phyloP scores from a whole-genome alignment of 2,329 filamentous ascomycete species.

The Talaromyces sp. region DNA sequence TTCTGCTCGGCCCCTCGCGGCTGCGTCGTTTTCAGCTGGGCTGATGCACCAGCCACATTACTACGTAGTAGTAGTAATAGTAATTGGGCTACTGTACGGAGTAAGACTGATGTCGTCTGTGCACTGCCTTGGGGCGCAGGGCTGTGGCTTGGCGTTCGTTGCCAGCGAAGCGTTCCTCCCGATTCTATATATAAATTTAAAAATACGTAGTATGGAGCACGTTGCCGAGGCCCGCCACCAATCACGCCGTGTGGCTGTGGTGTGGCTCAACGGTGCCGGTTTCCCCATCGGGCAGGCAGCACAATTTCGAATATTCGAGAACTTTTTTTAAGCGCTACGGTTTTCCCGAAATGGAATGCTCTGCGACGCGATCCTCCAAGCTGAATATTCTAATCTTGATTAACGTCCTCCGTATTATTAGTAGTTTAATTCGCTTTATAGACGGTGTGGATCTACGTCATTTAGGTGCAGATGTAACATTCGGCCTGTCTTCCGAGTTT shows the following conservation, averaged over 20 bases:
- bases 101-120: not conserved
- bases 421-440: not conserved
- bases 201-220: too few relatives aligned
- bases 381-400: not conserved
- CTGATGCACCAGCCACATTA: not conserved
- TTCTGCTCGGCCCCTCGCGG: not conserved
- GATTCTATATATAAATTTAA: not conserved
- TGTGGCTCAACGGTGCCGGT: not conserved
- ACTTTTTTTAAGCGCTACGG: not conserved
- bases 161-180: not conserved
- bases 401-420: too few relatives aligned
- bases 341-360: not conserved
- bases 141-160: not conserved
- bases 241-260: not conserved
- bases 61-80: too few relatives aligned
- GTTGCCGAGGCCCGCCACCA: not conserved
- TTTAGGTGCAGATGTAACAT: too few relatives aligned
- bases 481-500: too few relatives aligned
- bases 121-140: conserved; percentile 4
- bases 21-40: not conserved
- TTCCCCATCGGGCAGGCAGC: not conserved
- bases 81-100: not conserved
- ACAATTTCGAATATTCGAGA: not conserved
- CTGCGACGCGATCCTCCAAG: not conserved
- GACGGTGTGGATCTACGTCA: not conserved